Evolutionary conservation across 305 asterid species (phyloP).

Genomic region (Fraxinus paxiana): DNA sequence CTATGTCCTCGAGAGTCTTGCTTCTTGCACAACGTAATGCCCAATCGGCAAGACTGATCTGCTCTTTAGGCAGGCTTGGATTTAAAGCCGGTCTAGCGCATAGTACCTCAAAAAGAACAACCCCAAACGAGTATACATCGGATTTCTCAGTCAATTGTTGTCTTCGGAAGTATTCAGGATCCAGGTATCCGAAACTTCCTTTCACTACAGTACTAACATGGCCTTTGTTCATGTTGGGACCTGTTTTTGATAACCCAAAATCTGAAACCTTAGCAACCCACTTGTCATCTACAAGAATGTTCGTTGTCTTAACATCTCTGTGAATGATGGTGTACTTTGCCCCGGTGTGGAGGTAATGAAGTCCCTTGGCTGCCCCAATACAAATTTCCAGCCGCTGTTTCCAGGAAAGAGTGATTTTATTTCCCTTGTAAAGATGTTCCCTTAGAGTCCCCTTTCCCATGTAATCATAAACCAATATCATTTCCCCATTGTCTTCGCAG

Average conservation of each 20-base stretch:
- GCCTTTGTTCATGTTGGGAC: conserved; percentile 78
- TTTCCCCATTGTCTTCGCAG: conserved; percentile 79
- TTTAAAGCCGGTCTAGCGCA: conserved; percentile 62
- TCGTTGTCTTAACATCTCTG: conserved; percentile 81
- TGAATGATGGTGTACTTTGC: conserved; percentile 82
- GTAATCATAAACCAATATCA: conserved; percentile 79
- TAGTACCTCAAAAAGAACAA: conserved; percentile 66
- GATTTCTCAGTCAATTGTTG: conserved; percentile 67
- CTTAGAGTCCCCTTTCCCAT: conserved; percentile 86
- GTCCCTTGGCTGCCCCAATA: conserved; percentile 81
- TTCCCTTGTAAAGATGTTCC: conserved; percentile 78
- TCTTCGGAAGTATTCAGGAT: conserved; percentile 62
- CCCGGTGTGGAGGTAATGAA: conserved; percentile 83
- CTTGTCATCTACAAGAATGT: conserved; percentile 70
- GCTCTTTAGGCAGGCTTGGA: conserved; percentile 58
- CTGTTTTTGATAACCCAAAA: conserved; percentile 80
- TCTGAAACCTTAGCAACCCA: conserved; percentile 95
- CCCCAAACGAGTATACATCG: conserved; percentile 70
- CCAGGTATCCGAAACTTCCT: conserved; percentile 67
- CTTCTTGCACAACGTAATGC: conserved; percentile 50
- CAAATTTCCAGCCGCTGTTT: conserved; percentile 74
- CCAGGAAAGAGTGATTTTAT: conserved; percentile 57
- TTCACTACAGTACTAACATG: conserved; percentile 75
- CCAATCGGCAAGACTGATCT: conserved; percentile 67
- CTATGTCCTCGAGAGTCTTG: conserved; percentile 40